These are phyloP conservation scores for Blastocrithidia nonstop DNA, from an alignment of 208 protist genomes.

Conservation along the genomic window DNA sequence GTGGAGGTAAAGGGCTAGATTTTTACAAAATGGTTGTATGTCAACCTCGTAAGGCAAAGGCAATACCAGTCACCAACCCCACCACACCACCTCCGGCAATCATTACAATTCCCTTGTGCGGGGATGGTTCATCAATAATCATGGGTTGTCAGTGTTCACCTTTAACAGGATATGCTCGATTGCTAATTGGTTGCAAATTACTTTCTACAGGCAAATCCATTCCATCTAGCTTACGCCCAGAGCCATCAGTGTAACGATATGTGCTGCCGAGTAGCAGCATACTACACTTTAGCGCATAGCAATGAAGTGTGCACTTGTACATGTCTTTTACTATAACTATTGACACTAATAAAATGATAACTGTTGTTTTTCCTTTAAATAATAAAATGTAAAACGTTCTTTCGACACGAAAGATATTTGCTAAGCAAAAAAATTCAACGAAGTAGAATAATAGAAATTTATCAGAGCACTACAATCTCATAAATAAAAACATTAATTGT, in stretches of 20 bases:
- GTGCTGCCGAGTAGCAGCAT: slow-evolving; percentile 35
- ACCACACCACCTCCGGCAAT: slow-evolving; percentile 78
- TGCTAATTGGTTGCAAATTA: slow-evolving; percentile 71
- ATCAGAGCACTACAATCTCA: too few species aligned
- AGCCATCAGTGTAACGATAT: slow-evolving; percentile 82
- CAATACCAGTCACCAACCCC: slow-evolving; percentile 37
- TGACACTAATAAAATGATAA: background rate
- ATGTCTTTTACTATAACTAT: slow-evolving; percentile 1
- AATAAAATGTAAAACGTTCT: background rate
- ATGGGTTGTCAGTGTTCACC: slow-evolving; percentile 75
- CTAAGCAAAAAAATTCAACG: too few species aligned
- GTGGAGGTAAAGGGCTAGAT: background rate
- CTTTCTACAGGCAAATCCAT: slow-evolving; percentile 40
- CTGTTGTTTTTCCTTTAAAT: background rate
- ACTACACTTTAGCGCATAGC: slow-evolving; percentile 28
- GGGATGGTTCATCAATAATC: slow-evolving; percentile 28
- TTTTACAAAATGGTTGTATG: slow-evolving; percentile 77
- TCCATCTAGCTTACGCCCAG: slow-evolving; percentile 42
- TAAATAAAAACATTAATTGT: too few species aligned
- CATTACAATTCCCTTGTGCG: slow-evolving; percentile 79
- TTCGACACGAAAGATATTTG: too few species aligned
- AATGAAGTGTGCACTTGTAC: background rate
- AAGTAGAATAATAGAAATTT: too few species aligned
- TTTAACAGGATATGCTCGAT: slow-evolving; percentile 65
- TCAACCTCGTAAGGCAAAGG: slow-evolving; percentile 70